Conservation (phyloP, 148 eudicot species). For the Pouteria glomerata region DNA sequence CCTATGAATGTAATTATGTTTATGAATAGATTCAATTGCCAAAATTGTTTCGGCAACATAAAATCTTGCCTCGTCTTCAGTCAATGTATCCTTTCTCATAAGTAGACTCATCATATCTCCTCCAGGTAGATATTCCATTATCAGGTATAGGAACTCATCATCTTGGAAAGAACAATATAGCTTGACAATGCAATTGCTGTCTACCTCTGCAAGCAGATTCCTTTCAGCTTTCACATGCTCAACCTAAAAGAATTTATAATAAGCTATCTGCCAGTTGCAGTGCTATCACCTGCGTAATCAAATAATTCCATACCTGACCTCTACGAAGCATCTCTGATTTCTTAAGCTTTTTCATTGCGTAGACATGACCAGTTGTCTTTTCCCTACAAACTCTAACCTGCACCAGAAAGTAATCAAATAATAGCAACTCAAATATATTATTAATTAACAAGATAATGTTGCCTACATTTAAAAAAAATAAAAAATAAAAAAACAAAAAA, state of each 20-base stretch:
- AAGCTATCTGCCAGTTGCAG: conserved; percentile 16
- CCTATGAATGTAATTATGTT: conserved; percentile 91
- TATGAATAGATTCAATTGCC: conserved; percentile 95
- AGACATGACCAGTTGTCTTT: conserved; percentile 73
- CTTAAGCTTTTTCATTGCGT: conserved; percentile 96
- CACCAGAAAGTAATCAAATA: conserved; percentile 13
- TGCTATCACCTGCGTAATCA: conserved; percentile 1
- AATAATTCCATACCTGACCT: conserved; percentile 66
- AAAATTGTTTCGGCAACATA: conserved; percentile 93
- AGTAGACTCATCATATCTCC: conserved; percentile 98
- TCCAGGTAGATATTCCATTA: conserved; percentile 98
- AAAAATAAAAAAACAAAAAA: too few species aligned
- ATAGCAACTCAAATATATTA: too few species aligned
- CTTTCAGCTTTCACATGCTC: conserved; percentile 98
- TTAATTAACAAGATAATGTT: too few species aligned
- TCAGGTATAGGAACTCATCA: conserved; percentile 80
- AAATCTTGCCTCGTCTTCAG: conserved; percentile 86
- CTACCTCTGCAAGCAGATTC: conserved; percentile 96
- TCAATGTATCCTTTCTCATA: conserved; percentile 93
- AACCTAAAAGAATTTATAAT: conserved; percentile 47
- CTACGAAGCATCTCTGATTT: conserved; percentile 98
- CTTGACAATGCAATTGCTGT: conserved; percentile 94
- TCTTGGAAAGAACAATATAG: conserved; percentile 96
- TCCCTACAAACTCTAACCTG: conserved; percentile 94
- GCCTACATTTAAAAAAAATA: too few species aligned